Evolutionary conservation across 495 filamentous ascomycete species (phyloP).

Genomic region (Chaetomium cochliodes): DNA sequence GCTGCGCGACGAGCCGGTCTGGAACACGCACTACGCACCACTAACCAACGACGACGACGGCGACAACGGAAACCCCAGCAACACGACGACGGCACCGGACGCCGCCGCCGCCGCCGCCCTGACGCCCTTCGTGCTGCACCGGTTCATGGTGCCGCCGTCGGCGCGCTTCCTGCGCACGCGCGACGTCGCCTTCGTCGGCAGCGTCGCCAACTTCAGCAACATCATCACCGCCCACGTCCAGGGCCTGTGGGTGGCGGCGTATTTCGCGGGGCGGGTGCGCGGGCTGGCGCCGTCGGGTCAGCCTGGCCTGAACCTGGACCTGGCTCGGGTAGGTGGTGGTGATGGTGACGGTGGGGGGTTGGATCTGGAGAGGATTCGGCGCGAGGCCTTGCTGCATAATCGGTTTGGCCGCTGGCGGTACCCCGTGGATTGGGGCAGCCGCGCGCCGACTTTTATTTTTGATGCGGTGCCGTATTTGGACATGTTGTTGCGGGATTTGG

Average conservation of each 20-base stretch:
- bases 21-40: constrained; percentile 40
- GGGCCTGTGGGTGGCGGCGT: constrained; percentile 69
- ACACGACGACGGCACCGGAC: constrained; percentile 30
- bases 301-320: too few relatives aligned
- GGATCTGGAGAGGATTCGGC: constrained; percentile 32
- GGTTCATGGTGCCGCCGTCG: constrained; percentile 65
- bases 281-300: too few relatives aligned
- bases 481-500: constrained; percentile 62
- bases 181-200: constrained; percentile 62
- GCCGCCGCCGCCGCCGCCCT: constrained; percentile 36
- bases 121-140: constrained; percentile 51
- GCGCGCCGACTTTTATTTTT: constrained; percentile 66
- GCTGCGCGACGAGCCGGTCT: constrained; percentile 45
- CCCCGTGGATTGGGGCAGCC: constrained; percentile 57
- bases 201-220: constrained; percentile 61
- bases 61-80: constrained; percentile 32
- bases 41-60: constrained; percentile 16
- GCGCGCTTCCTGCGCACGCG: constrained; percentile 48
- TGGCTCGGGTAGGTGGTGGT: too few relatives aligned
- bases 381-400: constrained; percentile 59
- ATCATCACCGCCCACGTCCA: constrained; percentile 61
- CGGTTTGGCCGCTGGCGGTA: constrained; percentile 67
- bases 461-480: constrained; percentile 72
- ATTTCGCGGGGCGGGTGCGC: constrained; percentile 42
- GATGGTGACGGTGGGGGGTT: neutral